phyloP scores from a whole-genome alignment of 2,329 filamentous ascomycete species.

The Drechslera avenae region DNA sequence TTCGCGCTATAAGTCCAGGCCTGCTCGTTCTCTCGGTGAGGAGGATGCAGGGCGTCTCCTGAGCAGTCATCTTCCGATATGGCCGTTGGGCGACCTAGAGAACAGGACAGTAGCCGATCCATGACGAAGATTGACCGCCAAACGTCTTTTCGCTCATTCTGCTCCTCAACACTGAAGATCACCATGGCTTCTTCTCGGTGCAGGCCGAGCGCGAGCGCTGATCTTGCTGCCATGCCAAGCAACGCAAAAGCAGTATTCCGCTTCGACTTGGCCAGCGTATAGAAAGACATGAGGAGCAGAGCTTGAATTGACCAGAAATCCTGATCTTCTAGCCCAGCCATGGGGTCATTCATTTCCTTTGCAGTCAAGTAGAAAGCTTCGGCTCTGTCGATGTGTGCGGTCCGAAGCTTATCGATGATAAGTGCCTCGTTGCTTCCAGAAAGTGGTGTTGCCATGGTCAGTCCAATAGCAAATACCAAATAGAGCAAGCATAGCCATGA shows the following conservation, averaged over 20 bases:
- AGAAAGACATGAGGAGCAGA: slow-evolving; percentile 66
- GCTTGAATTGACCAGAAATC: slow-evolving; percentile 70
- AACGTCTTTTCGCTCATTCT: slow-evolving; percentile 60
- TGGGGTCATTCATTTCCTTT: slow-evolving; percentile 57
- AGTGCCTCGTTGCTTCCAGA: slow-evolving; percentile 56
- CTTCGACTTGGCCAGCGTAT: slow-evolving; percentile 66
- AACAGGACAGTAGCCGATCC: slow-evolving; percentile 67
- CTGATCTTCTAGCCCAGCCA: slow-evolving; percentile 63
- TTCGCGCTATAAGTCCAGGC: slow-evolving; percentile 19
- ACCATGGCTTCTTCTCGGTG: slow-evolving; percentile 65
- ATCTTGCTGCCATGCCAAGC: slow-evolving; percentile 65
- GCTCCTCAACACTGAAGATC: slow-evolving; percentile 57
- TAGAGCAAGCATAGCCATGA: slow-evolving; percentile 65
- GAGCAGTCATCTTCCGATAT: slow-evolving; percentile 69
- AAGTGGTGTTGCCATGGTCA: slow-evolving; percentile 62
- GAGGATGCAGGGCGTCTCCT: slow-evolving; percentile 50
- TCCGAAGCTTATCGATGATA: slow-evolving; percentile 59
- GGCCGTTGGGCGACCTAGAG: slow-evolving; percentile 65
- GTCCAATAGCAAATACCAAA: slow-evolving; percentile 66
- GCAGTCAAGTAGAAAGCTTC: slow-evolving; percentile 68
- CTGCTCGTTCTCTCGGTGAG: slow-evolving; percentile 31
- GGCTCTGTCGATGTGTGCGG: slow-evolving; percentile 58
- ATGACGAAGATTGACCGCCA: slow-evolving; percentile 70
- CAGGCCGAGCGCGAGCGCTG: slow-evolving; percentile 66
- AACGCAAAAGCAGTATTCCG: slow-evolving; percentile 68